phyloP scores from a whole-genome alignment of 139 green algal species.

The Chlamydomonas asymmetrica region DNA sequence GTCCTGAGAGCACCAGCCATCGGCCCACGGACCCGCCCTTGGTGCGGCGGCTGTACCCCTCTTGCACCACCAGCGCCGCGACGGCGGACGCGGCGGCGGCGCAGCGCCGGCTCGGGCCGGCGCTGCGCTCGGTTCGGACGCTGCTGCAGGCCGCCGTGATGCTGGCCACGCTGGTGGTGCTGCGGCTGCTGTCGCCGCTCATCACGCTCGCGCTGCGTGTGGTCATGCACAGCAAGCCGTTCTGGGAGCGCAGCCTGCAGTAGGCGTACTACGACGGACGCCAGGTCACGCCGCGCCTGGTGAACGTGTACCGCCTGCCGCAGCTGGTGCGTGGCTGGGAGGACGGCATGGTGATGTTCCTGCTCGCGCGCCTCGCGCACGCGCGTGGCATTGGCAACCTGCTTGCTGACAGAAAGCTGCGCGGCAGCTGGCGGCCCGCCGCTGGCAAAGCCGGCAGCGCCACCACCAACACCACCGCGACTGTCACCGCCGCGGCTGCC shows the following conservation, averaged over 20 bases:
- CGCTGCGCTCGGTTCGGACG: neutral
- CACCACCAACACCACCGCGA: neutral
- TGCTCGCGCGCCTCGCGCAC: conserved; percentile 42
- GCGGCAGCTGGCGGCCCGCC: too few species aligned
- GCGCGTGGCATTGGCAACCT: neutral
- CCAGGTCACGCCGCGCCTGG: conserved; percentile 36
- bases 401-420: conserved; percentile 6
- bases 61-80: neutral
- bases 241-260: conserved; percentile 63
- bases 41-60: conserved; percentile 21
- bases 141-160: neutral
- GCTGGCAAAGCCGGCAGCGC: too few species aligned
- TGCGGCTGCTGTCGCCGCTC: conserved; percentile 45
- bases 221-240: conserved; percentile 57
- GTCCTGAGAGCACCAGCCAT: neutral
- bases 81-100: neutral
- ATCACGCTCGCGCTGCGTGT: conserved; percentile 64
- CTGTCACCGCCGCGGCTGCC: neutral
- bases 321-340: conserved; percentile 81
- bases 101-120: too few species aligned
- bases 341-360: conserved; percentile 59
- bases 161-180: conserved; percentile 22
- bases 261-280: conserved; percentile 50
- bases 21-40: conserved; percentile 13
- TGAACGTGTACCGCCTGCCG: conserved; percentile 75